Evolutionary conservation across 129 eudicot species (phyloP).

Genomic region (Escallonia herrerae): DNA sequence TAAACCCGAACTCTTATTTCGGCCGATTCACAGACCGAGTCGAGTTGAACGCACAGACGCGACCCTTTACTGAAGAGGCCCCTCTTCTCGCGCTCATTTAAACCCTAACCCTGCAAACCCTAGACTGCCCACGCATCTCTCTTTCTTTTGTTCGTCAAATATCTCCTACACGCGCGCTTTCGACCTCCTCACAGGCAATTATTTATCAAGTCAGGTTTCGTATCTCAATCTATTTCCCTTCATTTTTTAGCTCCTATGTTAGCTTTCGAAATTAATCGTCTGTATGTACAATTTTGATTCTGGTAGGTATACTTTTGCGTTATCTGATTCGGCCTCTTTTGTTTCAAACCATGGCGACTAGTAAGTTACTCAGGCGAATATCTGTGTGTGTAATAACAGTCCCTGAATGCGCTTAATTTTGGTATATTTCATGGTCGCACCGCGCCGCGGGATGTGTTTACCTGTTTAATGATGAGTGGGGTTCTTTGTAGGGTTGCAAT

Average conservation of each 20-base stretch:
- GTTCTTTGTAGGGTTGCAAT: conserved; percentile 58
- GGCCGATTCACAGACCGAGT: too few species aligned
- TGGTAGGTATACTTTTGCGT: background rate
- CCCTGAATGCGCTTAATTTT: background rate
- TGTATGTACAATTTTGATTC: background rate
- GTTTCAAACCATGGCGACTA: conserved; percentile 14
- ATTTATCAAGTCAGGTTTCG: background rate
- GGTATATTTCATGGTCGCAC: background rate
- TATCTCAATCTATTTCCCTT: background rate
- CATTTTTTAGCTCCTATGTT: too few species aligned
- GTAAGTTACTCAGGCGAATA: conserved; percentile 7
- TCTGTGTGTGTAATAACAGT: background rate
- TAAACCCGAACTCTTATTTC: too few species aligned
- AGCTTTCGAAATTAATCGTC: too few species aligned
- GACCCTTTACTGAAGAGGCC: background rate
- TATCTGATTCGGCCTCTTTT: background rate
- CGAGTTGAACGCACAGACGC: background rate
- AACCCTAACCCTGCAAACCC: background rate
- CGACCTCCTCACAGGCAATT: background rate
- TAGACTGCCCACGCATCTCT: background rate
- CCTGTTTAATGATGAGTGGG: conserved; percentile 7
- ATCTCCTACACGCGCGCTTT: background rate
- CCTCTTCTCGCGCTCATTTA: background rate
- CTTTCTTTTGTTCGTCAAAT: background rate
- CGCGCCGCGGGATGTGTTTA: background rate